These are phyloP conservation scores for Taiwanofungus camphoratus DNA, from an alignment of 1,284 basidiomycete species.

Conservation along the genomic window DNA sequence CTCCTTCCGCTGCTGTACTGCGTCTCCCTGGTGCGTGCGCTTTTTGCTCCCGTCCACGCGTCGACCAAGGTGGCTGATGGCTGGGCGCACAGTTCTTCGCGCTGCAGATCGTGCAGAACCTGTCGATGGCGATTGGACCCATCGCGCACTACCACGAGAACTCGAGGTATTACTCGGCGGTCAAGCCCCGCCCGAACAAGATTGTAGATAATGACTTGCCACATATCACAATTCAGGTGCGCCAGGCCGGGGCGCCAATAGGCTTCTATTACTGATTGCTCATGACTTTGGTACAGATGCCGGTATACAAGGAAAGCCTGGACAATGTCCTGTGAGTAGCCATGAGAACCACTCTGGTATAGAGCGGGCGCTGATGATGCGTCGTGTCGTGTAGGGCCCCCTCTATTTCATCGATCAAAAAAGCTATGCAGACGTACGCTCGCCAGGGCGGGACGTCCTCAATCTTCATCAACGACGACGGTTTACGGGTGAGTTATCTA, in stretches of 20 bases:
- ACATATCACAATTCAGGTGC: slow-evolving; percentile 43
- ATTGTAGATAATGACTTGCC: slow-evolving; percentile 40
- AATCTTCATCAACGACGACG: slow-evolving; percentile 51
- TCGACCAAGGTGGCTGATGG: slow-evolving; percentile 12
- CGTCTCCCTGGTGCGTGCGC: slow-evolving; percentile 30
- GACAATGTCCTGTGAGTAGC: slow-evolving; percentile 32
- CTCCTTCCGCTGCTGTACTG: slow-evolving; percentile 39
- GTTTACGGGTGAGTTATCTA: slow-evolving; percentile 30
- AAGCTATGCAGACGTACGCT: slow-evolving; percentile 40
- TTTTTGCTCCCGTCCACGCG: neutral
- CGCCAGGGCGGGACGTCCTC: slow-evolving; percentile 50
- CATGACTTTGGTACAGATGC: slow-evolving; percentile 27
- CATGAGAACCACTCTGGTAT: neutral
- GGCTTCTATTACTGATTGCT: neutral
- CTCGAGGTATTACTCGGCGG: slow-evolving; percentile 42
- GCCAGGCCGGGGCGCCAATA: no score
- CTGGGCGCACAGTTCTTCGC: slow-evolving; percentile 26
- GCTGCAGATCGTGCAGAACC: slow-evolving; percentile 34
- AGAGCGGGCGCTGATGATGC: neutral
- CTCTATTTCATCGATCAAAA: slow-evolving; percentile 42
- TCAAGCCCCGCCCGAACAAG: slow-evolving; percentile 35
- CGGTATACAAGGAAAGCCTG: slow-evolving; percentile 47
- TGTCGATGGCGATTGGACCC: slow-evolving; percentile 39
- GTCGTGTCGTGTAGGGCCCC: slow-evolving; percentile 26
- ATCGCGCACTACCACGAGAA: slow-evolving; percentile 46